These are phyloP conservation scores for Cladorrhinum sp. DNA, from an alignment of 2,329 filamentous ascomycete species.

Conservation along the genomic window DNA sequence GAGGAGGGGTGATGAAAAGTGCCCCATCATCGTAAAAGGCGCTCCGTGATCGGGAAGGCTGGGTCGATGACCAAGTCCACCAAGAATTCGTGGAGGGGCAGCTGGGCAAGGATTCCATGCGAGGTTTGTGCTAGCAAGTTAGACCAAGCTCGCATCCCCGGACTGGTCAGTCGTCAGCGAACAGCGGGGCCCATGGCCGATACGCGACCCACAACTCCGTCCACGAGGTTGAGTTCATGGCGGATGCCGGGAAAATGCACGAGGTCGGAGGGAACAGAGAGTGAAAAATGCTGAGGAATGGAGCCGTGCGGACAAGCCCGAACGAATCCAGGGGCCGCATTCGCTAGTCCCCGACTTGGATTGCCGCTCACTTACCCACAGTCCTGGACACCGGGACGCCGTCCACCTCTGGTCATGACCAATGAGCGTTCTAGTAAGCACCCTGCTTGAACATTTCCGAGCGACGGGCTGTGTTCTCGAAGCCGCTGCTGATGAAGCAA, in stretches of 20 bases:
- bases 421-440: constrained; percentile 8
- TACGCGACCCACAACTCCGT: constrained; percentile 14
- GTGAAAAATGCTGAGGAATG: background rate
- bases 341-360: constrained; percentile 13
- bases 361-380: constrained; percentile 17
- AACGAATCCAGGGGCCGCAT: background rate
- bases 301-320: constrained; percentile 4
- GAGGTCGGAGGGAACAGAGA: background rate
- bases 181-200: background rate
- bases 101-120: constrained; percentile 20
- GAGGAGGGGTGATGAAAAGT: background rate
- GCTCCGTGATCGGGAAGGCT: constrained; percentile 20
- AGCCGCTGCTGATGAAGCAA: background rate
- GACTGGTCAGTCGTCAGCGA: constrained; percentile 1
- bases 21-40: background rate
- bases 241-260: constrained; percentile 7
- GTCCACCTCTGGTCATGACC: background rate
- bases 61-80: background rate
- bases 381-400: constrained; percentile 13
- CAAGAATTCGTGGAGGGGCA: background rate
- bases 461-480: constrained; percentile 4
- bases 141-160: background rate
- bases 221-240: constrained; percentile 12
- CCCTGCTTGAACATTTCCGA: constrained; percentile 9
- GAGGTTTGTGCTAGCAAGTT: constrained; percentile 7